Evolutionary conservation across 2,329 filamentous ascomycete genomes (phyloP), one percentile per base, ranked within the genome.

Genomic region (Fusarium pininemorale): DNA sequence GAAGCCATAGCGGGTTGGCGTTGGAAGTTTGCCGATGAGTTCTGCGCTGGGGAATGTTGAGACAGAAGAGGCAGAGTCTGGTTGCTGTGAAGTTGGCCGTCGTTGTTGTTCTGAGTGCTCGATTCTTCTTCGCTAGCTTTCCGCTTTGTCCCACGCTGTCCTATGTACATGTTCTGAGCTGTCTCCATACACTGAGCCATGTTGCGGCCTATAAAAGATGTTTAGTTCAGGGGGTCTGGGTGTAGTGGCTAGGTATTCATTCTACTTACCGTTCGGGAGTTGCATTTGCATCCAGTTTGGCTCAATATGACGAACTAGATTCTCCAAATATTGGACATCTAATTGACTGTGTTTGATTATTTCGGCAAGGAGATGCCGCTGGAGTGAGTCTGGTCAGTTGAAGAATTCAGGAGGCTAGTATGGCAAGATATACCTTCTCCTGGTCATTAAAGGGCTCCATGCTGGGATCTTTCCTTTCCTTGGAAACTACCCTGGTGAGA

Each of bases 281-380:
- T 87, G 85, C 83, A 87, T 87, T 51, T 79, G 81, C 78, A 85
- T 81, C 85, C 85, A 87, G 60, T 84, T 81, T 14, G 85, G 84
- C 66, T 82, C 79, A 60, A 87, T 75, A 15, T 79, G 80, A 66
- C 84, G 80, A 44, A 90, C 82, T 69, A 90, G 88, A 18, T 81
- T 80, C 26, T 85, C 83, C 37, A 90, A 79, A 24, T 79, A 79
- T 16, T 82, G 78, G 30, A 88, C 78, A 63, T 88, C 85, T 66
- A 90, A 80, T 37, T 83, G 80, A 81, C 88, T 90, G 68, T 83
- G 84, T 75, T 90, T 90, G 80, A 90, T 87, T 75, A 90, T 87
- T 80, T 90, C 88, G 64, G 84, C 87, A 63, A 90, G 84, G 69
- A 90, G 82, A 77, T 89, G 89, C 71, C 88, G 87, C 88, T 90